Base-by-base conservation (phyloP, 2,329 filamentous ascomycete genomes). In the Aspergillus brunneoviolaceus region DNA sequence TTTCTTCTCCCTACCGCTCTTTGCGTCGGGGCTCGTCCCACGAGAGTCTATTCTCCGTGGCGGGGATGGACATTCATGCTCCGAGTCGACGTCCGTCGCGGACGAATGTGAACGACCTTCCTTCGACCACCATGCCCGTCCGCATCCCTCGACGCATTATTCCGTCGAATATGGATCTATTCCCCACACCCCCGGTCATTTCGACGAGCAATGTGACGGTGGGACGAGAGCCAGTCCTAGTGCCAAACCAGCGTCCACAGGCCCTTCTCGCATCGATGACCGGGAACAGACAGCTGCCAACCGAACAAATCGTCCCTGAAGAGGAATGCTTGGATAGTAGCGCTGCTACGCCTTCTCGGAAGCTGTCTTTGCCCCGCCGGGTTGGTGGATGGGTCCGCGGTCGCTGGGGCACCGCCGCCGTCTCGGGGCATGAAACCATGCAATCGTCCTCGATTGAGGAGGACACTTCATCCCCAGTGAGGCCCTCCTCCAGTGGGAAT, bases 51-150 rank as follows among this genome's bases (percentile, higher is more conserved):
- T 85, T 97, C 66, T 97, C 93, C 0, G 84, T 96, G 1, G 86
- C 88, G 0, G 92, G 92, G 2, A 88, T 96, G 73, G 94, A 97
- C 71, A 96, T 96, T 53, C 92, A 96, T 73, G 92, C 90, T 0
- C 81, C 96, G 4, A 88, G 89, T 68, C 83, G 84, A 1, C 85
- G 90, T 4, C 91, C 91, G 0, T 91, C 89, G 35, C 91, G 96
- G 69, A 83, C 95, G 60, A 85, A 88, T n/a, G 83, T 95, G 60
- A 85, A 88, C 19, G 79, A 23, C 70, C 86, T 62, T 72, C 82
- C 54, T 79, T 81, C 33, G 77, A 84, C 25, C n/a, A 29, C 59
- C 81, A 72, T 57, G 3, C 63, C 66, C 6, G 62, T 70, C 39
- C 72, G 78, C 49, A 76, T 79, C 33, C 80, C 81, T 58, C 78